Evolutionary conservation across 2,329 filamentous ascomycete species (phyloP), one percentile per base, ranked within the genome.

Genomic region (Fusarium decemcellulare): DNA sequence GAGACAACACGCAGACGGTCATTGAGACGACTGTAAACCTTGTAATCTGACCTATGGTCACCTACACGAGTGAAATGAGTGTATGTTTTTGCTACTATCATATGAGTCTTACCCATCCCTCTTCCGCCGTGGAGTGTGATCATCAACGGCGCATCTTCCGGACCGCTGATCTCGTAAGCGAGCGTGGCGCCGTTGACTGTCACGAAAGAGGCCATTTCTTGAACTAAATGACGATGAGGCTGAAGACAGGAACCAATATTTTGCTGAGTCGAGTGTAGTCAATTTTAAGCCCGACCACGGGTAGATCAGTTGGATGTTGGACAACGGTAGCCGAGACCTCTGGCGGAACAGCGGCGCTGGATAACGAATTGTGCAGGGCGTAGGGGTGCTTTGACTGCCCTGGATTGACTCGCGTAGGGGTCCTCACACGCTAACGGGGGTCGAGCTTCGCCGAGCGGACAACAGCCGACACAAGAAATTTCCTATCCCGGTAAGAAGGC

Each of bases 91-190:
- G 8, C 12, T 40, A 36, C 10, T 2, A 27, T 14, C 11, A 27
- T 11, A 6, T 6, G 18, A 10, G 30, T 9, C 65, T 34, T 51
- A 69, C 68, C 68, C 65, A 70, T 68, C 34, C 68, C 68, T 37
- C 68, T 55, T 32, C 68, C 68, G 4, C 68, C 68, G 27, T 70
- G 68, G 2, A 70, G 63, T 4, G 68, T 70, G 15, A 70, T 69
- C 54, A 68, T 69, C 15, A 70, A 59, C 9, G 43, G 65, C 4
- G 52, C 68, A 52, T 62, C 60, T 27, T 54, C 34, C 2, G 62
- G 62, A 2, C 68, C 68, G 9, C 39, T 43, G 8, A 67, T 39
- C 23, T 65, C 48, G n/a, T 68, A 70, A 5, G 68, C 68, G 12
- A 70, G 52, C 15, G 59, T 23, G 1, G 65, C 68, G 10, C 59